Evolutionary conservation across 768 basidiomycete genomes (phyloP).

Genomic region (Auriscalpium vulgare): DNA sequence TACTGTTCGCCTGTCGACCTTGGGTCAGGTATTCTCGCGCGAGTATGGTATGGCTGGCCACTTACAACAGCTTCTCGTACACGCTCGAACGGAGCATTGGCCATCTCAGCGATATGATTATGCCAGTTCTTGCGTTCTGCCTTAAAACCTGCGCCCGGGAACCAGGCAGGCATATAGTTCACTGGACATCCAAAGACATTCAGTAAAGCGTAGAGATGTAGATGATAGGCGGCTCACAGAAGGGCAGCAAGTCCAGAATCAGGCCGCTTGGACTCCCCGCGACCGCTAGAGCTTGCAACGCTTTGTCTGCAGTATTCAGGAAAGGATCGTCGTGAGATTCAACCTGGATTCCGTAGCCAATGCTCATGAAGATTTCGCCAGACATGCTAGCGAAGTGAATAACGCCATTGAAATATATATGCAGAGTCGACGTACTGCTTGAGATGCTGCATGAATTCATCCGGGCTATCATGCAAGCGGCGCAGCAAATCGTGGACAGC

Average conservation of each 20-base stretch:
- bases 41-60: no score
- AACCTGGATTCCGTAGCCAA: conserved; percentile 42
- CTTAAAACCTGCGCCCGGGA: conserved; percentile 22
- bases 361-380: conserved; percentile 29
- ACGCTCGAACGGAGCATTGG: conserved; percentile 16
- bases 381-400: conserved; percentile 22
- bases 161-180: conserved; percentile 21
- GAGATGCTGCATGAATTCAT: conserved; percentile 28
- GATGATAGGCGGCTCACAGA: conserved; percentile 15
- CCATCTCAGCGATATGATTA: conserved; percentile 12
- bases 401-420: background rate
- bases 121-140: conserved; percentile 10
- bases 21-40: no score
- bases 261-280: conserved; percentile 34
- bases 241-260: conserved; percentile 34
- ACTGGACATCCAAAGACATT: conserved; percentile 1
- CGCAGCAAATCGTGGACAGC: conserved; percentile 25
- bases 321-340: conserved; percentile 35
- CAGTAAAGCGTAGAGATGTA: background rate
- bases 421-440: conserved; percentile 26
- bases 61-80: conserved; percentile 17
- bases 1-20: background rate
- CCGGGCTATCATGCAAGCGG: conserved; percentile 27
- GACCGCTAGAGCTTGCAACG: conserved; percentile 23
- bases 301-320: conserved; percentile 32